Evolutionary conservation across 345 rosid species (phyloP), one percentile per base, ranked within the genome.

Genomic region (Moringa oleifera): DNA sequence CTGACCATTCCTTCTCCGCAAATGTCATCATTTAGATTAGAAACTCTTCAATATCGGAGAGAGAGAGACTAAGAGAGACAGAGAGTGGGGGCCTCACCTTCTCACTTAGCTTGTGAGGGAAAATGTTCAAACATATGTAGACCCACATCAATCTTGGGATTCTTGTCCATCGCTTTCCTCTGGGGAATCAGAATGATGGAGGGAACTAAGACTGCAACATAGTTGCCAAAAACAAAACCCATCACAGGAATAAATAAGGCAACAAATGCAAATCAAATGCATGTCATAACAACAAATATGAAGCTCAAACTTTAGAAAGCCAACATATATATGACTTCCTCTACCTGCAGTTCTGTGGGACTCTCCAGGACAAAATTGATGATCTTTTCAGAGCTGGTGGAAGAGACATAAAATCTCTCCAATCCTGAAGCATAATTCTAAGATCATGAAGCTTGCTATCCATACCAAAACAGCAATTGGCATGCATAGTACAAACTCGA

Each of bases 331-430:
- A 41, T 41, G 17, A 4, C 47, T 41, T 9, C 6, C 12, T 4
- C 68, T 49, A 89, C 97, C 97, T 90, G 86, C 97, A 90, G 63
- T 87, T 88, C 28, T 81, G 77, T 1, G 97, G 97, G 53, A 88
- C 95, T 20, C 67, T 78, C 97, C 97, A 90, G 13, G 83, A 64
- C 52, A 78, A 72, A 23, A 62, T 41, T 9, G 75, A 64, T 55
- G 77, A 72, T 18, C 75, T 73, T 65, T 79, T 85, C 64, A 82
- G 59, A 59, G 62, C 66, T 55, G 71, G 78, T 23, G 97, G 88
- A 57, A 87, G 67, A 67, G 93, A 77, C 70, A 75, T 65, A 66
- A 74, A 88, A 12, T 46, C 60, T 66, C 65, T 85, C 95, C 97
- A 90, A 61, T 88, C 91, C 70, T 82, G 83, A 78, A 90, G 84